Evolutionary conservation across 1,284 basidiomycete genomes (phyloP), one percentile per base, ranked within the genome.

Genomic region (Grifola frondosa): DNA sequence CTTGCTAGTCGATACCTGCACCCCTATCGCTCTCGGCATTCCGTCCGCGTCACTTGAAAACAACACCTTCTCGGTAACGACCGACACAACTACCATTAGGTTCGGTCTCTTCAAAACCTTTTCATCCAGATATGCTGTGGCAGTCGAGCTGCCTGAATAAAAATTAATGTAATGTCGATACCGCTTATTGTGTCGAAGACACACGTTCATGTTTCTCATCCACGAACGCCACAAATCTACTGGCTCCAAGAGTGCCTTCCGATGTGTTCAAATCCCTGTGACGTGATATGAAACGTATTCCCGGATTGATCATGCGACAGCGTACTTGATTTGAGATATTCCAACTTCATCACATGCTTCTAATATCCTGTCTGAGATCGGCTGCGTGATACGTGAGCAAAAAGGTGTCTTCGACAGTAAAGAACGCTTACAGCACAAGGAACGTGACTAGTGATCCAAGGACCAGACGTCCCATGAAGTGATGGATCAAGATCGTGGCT

Each of bases 61-160:
- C 12, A 63, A 29, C 10, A 64, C 42, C n/a, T 42, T 48, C 39
- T 64, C 61, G 2, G 59, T 59, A 24, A 52, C 53, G 15, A 65
- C 64, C 13, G 62, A 49, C 19, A 70, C 50, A 6, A 69, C 62
- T 29, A 75, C 61, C 29, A 64, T 63, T 2, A 74, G 60, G 46
- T 76, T 76, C 3, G 62, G 57, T 10, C 73, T 57, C 0, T 35
- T 39, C 17, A 67, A 54, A 11, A 72, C 63, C 7, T 57, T 52
- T 0, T 50, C 43, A 3, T 57, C 56, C 8, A 75, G 60, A 36
- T 74, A 76, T 5, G 68, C 63, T 5, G 64, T 61, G 1, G 70
- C 68, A 1, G 66, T 52, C 6, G 72, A 74, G 42, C 65, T 62
- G 20, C 65, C 62, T 66, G 38, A 2, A 20, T 21, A 11, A 11